Evolutionary conservation across 805 yeast species (phyloP).

Genomic region (Sungouiozyma ichnusensis): DNA sequence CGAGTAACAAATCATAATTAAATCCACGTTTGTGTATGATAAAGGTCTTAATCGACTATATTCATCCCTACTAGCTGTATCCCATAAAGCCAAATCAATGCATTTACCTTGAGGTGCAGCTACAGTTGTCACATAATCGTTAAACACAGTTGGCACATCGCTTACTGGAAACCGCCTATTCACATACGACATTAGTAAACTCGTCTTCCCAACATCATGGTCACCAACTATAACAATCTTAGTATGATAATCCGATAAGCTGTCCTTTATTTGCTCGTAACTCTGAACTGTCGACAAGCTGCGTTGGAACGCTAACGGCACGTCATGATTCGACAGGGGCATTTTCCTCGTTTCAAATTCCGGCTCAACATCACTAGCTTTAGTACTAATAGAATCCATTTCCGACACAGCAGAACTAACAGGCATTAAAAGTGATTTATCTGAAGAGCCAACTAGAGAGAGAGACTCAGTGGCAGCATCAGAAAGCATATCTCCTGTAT

Average conservation of each 20-base stretch:
- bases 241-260: slow-evolving; percentile 29
- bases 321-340: neutral
- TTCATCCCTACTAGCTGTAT: slow-evolving; percentile 86
- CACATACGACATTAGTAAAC: slow-evolving; percentile 54
- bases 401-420: neutral
- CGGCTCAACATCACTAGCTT: neutral
- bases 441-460: neutral
- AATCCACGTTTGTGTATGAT: slow-evolving; percentile 68
- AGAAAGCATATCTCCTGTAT: neutral
- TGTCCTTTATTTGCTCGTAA: slow-evolving; percentile 17
- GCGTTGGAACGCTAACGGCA: slow-evolving; percentile 3
- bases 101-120: slow-evolving; percentile 36
- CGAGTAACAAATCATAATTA: slow-evolving; percentile 66
- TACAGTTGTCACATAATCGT: slow-evolving; percentile 57
- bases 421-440: neutral
- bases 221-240: slow-evolving; percentile 82
- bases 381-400: neutral
- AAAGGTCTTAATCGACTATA: slow-evolving; percentile 72
- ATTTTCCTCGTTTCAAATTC: neutral
- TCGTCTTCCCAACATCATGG: slow-evolving; percentile 87
- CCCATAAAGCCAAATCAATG: slow-evolving; percentile 75
- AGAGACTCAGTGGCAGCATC: neutral
- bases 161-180: slow-evolving; percentile 54
- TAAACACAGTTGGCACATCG: slow-evolving; percentile 78
- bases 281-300: slow-evolving; percentile 20